Evolutionary conservation across 768 basidiomycete species (phyloP).

Genomic region (Leccinellum luteum): DNA sequence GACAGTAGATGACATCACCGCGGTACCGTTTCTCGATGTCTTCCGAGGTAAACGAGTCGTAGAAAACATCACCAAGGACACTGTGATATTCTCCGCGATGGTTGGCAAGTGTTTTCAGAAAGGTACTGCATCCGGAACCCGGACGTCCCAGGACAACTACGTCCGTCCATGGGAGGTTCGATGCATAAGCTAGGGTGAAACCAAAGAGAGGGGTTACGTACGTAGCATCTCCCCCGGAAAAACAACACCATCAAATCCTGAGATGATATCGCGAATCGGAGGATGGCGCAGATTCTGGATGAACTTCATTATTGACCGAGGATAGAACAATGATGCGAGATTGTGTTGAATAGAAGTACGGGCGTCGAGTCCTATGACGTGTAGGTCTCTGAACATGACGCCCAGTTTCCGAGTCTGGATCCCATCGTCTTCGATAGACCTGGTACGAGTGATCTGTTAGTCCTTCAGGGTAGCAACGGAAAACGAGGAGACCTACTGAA

Average conservation of each 20-base stretch:
- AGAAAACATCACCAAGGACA: slow-evolving; percentile 42
- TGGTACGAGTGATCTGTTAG: background rate
- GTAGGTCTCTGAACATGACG: slow-evolving; percentile 49
- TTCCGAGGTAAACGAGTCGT: slow-evolving; percentile 44
- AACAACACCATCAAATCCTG: slow-evolving; percentile 61
- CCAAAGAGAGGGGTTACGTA: slow-evolving; percentile 35
- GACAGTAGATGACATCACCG: slow-evolving; percentile 45
- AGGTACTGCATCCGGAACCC: slow-evolving; percentile 59
- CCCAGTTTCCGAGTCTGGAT: slow-evolving; percentile 43
- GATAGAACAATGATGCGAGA: slow-evolving; percentile 38
- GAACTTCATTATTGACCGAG: slow-evolving; percentile 31
- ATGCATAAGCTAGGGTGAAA: background rate
- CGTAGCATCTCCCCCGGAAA: slow-evolving; percentile 75
- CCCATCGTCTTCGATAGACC: too few species aligned
- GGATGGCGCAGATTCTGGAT: slow-evolving; percentile 54
- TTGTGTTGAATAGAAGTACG: slow-evolving; percentile 46
- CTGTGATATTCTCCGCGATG: slow-evolving; percentile 39
- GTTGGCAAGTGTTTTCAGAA: slow-evolving; percentile 50
- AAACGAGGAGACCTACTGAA: background rate
- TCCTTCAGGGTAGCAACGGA: background rate
- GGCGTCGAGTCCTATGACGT: slow-evolving; percentile 48
- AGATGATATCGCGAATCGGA: slow-evolving; percentile 59
- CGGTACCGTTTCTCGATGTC: slow-evolving; percentile 45
- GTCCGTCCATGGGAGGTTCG: background rate
- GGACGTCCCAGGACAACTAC: too few species aligned